Evolutionary conservation across 192 early-diverging fungal genomes (phyloP), one percentile per base, ranked within the genome.

Genomic region (Phycomyces blakesleeanus): DNA sequence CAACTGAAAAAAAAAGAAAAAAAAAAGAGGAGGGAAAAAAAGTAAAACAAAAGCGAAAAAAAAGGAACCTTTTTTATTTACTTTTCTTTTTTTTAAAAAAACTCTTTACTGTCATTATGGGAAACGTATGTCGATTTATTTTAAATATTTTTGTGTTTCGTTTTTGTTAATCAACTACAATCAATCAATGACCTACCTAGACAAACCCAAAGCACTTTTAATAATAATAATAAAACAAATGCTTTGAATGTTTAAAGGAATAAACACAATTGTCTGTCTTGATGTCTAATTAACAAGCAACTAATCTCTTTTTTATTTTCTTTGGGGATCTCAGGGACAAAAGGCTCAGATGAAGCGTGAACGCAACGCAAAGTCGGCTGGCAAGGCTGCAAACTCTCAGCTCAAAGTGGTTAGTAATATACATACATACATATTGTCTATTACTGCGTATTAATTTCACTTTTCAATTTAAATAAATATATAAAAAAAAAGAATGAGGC

Each of bases 321-420:
- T 64, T 16, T 66, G 2, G 29, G 3, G 29, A 34, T 34, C 29
- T 47, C 44, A 83, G 83, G 84, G 83, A 47, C 78, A 80, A 71
- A 86, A 86, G 71, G 84, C 84, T 64, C 79, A 79, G 72, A 77
- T 79, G 71, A 85, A 81, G 73, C 84, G 89, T 39, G 89, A 91
- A 61, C 87, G 89, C 67, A 76, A 74, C 56, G 78, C 78, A 27
- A 86, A 89, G 76, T 71, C 73, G 41, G 78, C 63, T 5, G 56
- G 57, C 34, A 76, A 75, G 16, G 73, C 59, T 34, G 64, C 71
- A 34, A 82, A 76, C 58, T 81, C 78, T 61, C 89, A 91, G 76
- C 71, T 85, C 47, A 89, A 91, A 69, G 69, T 72, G 34, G 81
- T 85, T 70, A 68, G 77, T 69, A 41, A 12, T 26, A 22, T 54